phyloP scores from a whole-genome alignment of 2,329 filamentous ascomycete genomes.

The Calonectria ilicicola region DNA sequence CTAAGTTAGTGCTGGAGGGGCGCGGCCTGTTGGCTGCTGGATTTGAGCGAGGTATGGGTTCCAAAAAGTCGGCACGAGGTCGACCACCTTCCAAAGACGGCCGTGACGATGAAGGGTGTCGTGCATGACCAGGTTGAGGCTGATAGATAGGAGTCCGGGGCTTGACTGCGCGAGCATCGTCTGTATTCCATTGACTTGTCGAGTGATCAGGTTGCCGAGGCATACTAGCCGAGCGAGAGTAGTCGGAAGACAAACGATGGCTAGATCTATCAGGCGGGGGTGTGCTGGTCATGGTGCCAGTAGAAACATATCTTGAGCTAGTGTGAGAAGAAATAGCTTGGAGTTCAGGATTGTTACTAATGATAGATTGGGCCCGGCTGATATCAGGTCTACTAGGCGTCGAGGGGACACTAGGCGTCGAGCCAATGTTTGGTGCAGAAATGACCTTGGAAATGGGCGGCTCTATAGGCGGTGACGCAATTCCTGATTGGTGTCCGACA shows the following conservation, averaged over 20 bases:
- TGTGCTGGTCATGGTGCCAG: slow-evolving; percentile 83
- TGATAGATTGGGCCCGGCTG: slow-evolving; percentile 73
- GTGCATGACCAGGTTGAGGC: slow-evolving; percentile 39
- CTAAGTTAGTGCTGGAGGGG: slow-evolving; percentile 85
- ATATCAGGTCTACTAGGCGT: slow-evolving; percentile 60
- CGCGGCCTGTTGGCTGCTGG: slow-evolving; percentile 66
- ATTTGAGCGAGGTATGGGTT: slow-evolving; percentile 38
- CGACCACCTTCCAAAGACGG: slow-evolving; percentile 43
- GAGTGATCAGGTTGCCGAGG: slow-evolving; percentile 40
- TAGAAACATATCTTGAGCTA: slow-evolving; percentile 60
- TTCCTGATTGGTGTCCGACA: slow-evolving; percentile 34
- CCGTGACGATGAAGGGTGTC: slow-evolving; percentile 41
- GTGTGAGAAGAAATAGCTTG: slow-evolving; percentile 66
- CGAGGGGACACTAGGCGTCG: slow-evolving; percentile 44
- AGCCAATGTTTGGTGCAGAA: slow-evolving; percentile 48
- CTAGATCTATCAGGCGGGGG: slow-evolving; percentile 55
- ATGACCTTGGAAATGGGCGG: slow-evolving; percentile 51
- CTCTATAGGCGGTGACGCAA: slow-evolving; percentile 42
- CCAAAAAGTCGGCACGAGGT: slow-evolving; percentile 41
- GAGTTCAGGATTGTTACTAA: slow-evolving; percentile 71
- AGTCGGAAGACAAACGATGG: slow-evolving; percentile 37
- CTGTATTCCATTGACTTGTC: slow-evolving; percentile 25
- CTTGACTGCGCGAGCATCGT: slow-evolving; percentile 33
- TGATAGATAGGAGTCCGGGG: slow-evolving; percentile 42
- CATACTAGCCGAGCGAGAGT: slow-evolving; percentile 43